phyloP scores from a whole-genome alignment of 495 filamentous ascomycete species.

The Daldinia caldariorum region DNA sequence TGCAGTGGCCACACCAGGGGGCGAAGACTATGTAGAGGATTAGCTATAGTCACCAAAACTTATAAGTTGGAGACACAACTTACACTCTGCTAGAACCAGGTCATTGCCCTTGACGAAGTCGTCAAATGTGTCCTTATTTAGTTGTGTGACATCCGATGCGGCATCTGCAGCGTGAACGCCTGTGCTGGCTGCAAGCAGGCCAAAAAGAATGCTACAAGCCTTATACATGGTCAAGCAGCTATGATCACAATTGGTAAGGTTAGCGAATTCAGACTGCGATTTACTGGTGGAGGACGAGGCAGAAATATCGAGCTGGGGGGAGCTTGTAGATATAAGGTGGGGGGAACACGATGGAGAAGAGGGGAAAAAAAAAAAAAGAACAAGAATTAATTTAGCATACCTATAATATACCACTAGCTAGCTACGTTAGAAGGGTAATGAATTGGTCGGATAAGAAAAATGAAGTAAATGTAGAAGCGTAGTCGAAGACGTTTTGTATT shows the following conservation, averaged over 20 bases:
- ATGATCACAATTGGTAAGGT: constrained; percentile 2
- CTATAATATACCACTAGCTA: constrained; percentile 37
- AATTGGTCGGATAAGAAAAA: constrained; percentile 12
- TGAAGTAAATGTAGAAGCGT: constrained; percentile 25
- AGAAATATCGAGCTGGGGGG: background rate
- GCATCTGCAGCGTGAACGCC: constrained; percentile 63
- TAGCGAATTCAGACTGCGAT: constrained; percentile 23
- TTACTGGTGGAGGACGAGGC: background rate
- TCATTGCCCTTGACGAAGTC: constrained; percentile 86
- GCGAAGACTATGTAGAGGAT: constrained; percentile 65
- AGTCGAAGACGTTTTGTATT: constrained; percentile 35
- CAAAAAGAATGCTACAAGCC: constrained; percentile 58
- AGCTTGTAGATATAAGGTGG: constrained; percentile 4
- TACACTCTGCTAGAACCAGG: constrained; percentile 83
- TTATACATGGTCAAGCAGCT: constrained; percentile 62
- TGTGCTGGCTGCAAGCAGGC: constrained; percentile 72
- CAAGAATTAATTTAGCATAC: constrained; percentile 14
- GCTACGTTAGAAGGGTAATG: constrained; percentile 20
- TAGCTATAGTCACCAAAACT: constrained; percentile 20
- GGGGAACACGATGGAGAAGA: background rate
- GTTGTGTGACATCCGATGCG: constrained; percentile 78
- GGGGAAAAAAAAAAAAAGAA: background rate
- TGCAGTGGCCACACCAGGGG: constrained; percentile 85
- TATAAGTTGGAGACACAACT: constrained; percentile 43
- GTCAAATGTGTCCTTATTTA: constrained; percentile 86